phyloP scores from a whole-genome alignment of 2,329 filamentous ascomycete species.

The Sclerotinia sclerotiorum region DNA sequence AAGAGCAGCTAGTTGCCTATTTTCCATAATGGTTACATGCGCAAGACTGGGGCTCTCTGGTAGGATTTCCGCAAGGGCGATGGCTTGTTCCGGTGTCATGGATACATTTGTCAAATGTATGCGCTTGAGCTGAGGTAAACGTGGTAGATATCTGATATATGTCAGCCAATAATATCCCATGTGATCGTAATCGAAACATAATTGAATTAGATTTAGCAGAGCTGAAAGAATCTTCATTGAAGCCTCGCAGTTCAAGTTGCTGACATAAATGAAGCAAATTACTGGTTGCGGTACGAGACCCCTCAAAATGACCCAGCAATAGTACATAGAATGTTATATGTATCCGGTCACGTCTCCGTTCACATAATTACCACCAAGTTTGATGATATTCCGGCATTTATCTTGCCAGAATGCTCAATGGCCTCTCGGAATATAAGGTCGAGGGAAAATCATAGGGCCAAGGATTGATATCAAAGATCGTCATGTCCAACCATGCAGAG shows the following conservation, averaged over 20 bases:
- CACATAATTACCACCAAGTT: not conserved
- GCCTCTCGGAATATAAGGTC: not conserved
- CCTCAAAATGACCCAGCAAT: not conserved
- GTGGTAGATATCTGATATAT: conserved; percentile 65
- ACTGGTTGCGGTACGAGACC: conserved; percentile 19
- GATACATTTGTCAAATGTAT: conserved; percentile 84
- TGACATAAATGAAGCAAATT: conserved; percentile 18
- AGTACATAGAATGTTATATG: not conserved
- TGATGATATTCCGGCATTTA: not conserved
- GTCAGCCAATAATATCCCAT: conserved; percentile 17
- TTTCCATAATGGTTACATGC: conserved; percentile 84
- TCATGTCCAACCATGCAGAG: not conserved
- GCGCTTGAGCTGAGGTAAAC: conserved; percentile 73
- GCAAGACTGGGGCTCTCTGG: conserved; percentile 80
- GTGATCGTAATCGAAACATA: not conserved
- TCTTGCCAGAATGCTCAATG: not conserved
- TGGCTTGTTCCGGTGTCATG: conserved; percentile 82
- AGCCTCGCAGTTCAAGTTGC: not conserved
- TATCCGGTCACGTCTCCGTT: not conserved
- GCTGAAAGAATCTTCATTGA: conserved; percentile 14
- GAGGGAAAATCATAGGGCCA: not conserved
- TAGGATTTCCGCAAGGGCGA: conserved; percentile 84
- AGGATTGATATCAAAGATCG: conserved; percentile 5
- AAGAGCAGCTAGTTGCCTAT: conserved; percentile 68
- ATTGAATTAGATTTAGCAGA: not conserved